Evolutionary conservation across 148 eudicot genomes (phyloP), one percentile per base, ranked within the genome.

Genomic region (Nepenthes gracilis): DNA sequence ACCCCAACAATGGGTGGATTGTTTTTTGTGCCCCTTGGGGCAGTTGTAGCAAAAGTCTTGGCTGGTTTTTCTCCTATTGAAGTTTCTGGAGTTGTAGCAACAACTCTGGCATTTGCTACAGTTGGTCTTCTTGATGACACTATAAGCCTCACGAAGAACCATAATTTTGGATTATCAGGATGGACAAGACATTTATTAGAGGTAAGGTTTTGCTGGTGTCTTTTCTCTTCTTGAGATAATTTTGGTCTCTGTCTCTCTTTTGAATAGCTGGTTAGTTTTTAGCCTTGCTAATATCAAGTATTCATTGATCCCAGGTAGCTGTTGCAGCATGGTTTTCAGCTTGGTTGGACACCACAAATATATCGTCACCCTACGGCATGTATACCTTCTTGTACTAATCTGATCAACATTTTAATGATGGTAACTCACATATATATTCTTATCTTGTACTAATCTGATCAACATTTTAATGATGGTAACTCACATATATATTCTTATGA

Each of bases 311-410:
- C 12, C 88, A 92, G 97, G 86, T 77, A 51, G 85, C 86, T 60
- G 76, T 77, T 58, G 96, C 86, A 62, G 68, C 77, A 56, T 74
- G 77, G 71, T 92, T 85, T 78, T 83, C 88, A 54, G 77, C 66
- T 71, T 88, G 94, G 98, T 69, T 83, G 74, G 76, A 74, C 64
- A 65, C 78, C 64, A 66, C 83, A 58, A 70, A 81, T 72, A 67
- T 85, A 53, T 72, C 98, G 58, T 81, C 98, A 60, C 98, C 96
- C 23, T 92, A 92, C 79, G 75, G 75, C 91, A 92, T 92, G 98
- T 92, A 88, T 80, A 80, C 53, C 68, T 80, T 83, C 90, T 92
- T 78, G 69, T 71, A 77, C 83, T 85, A 75, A 70, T 73, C 65
- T 80, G 77, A 68, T 75, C 75, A 57, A 69, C 78, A 74, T 73